phyloP scores from a whole-genome alignment of 1,284 basidiomycete species.

The Heterobasidion annosum region DNA sequence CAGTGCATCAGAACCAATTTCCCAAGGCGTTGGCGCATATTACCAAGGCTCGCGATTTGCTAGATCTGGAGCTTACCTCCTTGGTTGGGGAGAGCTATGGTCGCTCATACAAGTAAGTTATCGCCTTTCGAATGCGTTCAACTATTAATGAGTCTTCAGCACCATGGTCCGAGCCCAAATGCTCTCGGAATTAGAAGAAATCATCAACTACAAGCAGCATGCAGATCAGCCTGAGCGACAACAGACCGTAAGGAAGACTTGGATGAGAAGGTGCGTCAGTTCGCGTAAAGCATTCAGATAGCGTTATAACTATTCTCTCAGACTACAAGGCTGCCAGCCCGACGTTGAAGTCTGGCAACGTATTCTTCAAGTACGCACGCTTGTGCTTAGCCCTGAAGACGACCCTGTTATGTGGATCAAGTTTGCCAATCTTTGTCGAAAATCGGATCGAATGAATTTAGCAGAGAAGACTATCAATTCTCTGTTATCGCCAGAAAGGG shows the following conservation, averaged over 20 bases:
- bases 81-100: slow-evolving; percentile 96
- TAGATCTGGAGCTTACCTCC: slow-evolving; percentile 89
- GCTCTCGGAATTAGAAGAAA: slow-evolving; percentile 97
- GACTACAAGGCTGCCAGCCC: slow-evolving; percentile 92
- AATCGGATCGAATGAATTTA: slow-evolving; percentile 78
- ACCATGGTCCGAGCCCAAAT: slow-evolving; percentile 97
- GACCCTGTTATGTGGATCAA: slow-evolving; percentile 98
- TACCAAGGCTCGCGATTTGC: slow-evolving; percentile 87
- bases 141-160: slow-evolving; percentile 28
- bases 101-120: slow-evolving; percentile 86
- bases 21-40: slow-evolving; percentile 87
- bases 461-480: slow-evolving; percentile 98
- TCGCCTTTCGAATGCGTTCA: neutral
- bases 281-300: neutral
- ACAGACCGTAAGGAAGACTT: slow-evolving; percentile 80
- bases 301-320: slow-evolving; percentile 19
- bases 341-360: slow-evolving; percentile 99
- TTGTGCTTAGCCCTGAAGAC: slow-evolving; percentile 90
- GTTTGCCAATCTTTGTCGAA: slow-evolving; percentile 84
- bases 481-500: slow-evolving; percentile 62
- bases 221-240: slow-evolving; percentile 93
- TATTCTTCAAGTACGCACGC: slow-evolving; percentile 90
- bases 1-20: slow-evolving; percentile 95
- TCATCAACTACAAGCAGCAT: slow-evolving; percentile 92
- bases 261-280: slow-evolving; percentile 76